Percentiles rank a stretch among this genome's conserved stretches.
Evolutionary conservation across 1,139 yeast genomes (phyloP).

Genomic region (Hyphopichia burtonii): DNA sequence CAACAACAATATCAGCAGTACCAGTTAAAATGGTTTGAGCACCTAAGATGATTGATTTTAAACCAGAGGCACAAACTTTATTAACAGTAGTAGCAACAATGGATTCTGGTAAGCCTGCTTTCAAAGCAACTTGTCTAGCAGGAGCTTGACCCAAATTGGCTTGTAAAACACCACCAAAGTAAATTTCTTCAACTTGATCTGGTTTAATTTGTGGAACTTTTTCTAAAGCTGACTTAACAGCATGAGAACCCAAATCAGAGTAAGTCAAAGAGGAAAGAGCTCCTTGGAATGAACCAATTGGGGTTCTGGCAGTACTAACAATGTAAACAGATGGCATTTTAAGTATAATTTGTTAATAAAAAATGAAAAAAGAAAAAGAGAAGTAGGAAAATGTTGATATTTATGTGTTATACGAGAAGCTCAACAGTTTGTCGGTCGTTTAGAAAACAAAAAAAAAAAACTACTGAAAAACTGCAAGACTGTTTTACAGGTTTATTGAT

Average conservation of each 20-base stretch:
- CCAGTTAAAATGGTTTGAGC: constrained; percentile 91
- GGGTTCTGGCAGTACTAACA: constrained; percentile 90
- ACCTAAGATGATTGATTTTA: constrained; percentile 86
- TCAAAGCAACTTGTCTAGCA: constrained; percentile 94
- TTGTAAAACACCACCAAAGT: constrained; percentile 89
- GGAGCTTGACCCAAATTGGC: constrained; percentile 98
- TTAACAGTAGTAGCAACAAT: constrained; percentile 87
- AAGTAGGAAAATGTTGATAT: not conserved
- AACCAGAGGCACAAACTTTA: constrained; percentile 97
- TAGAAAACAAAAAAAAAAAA: not conserved
- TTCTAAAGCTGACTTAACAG: constrained; percentile 83
- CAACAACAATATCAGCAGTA: constrained; percentile 86
- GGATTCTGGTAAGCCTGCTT: constrained; percentile 77
- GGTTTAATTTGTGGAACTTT: constrained; percentile 83
- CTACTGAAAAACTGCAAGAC: not conserved
- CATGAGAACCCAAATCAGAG: constrained; percentile 87
- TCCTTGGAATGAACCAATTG: constrained; percentile 93
- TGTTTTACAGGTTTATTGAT: too few species aligned
- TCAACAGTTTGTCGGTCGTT: not conserved
- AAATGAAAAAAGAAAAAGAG: not conserved
- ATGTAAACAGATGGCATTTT: constrained; percentile 61
- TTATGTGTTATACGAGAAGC: not conserved
- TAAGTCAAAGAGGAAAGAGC: constrained; percentile 68
- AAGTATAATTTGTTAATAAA: not conserved
- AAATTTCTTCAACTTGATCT: constrained; percentile 78